A percentile compares a stretch with the other conserved stretches of the same genome.
These are phyloP conservation scores for Immersiella caudata DNA, from an alignment of 495 filamentous ascomycete genomes.

Conservation along the genomic window DNA sequence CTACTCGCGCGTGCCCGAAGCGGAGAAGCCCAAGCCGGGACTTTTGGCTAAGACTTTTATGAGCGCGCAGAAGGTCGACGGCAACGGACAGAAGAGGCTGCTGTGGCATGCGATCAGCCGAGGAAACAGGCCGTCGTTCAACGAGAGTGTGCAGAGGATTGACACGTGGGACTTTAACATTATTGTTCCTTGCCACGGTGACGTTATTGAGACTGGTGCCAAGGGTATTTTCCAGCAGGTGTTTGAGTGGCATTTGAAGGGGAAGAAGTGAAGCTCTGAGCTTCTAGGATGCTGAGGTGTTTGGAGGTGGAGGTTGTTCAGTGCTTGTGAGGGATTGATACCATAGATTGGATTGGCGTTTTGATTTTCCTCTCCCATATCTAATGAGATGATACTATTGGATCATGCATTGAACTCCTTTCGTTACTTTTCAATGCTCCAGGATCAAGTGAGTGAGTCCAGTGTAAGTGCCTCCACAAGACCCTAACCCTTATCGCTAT, in stretches of 20 bases:
- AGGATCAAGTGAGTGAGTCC: too few relatives aligned
- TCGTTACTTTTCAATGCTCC: background rate
- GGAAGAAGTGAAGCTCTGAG: constrained; percentile 39
- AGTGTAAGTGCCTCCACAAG: background rate
- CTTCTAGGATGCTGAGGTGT: background rate
- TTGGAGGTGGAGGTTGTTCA: background rate
- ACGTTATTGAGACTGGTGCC: constrained; percentile 76
- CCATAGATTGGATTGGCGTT: constrained; percentile 10
- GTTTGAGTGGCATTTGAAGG: constrained; percentile 81
- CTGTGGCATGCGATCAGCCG: constrained; percentile 75
- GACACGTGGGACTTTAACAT: constrained; percentile 82
- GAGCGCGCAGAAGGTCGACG: constrained; percentile 62
- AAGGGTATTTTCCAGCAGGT: constrained; percentile 80
- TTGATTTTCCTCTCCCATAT: background rate
- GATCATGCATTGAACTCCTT: background rate
- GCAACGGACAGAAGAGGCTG: constrained; percentile 77
- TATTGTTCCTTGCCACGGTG: constrained; percentile 91
- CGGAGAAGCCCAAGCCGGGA: constrained; percentile 57
- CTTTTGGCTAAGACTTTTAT: constrained; percentile 65
- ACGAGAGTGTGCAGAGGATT: constrained; percentile 68
- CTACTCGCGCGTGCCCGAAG: constrained; percentile 63
- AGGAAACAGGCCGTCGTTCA: constrained; percentile 68
- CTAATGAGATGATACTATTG: background rate
- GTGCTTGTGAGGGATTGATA: constrained; percentile 14
- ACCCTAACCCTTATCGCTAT: constrained; percentile 18